Base-by-base conservation (phyloP, 2,329 filamentous ascomycete genomes). In the Aspergillus sp. region DNA sequence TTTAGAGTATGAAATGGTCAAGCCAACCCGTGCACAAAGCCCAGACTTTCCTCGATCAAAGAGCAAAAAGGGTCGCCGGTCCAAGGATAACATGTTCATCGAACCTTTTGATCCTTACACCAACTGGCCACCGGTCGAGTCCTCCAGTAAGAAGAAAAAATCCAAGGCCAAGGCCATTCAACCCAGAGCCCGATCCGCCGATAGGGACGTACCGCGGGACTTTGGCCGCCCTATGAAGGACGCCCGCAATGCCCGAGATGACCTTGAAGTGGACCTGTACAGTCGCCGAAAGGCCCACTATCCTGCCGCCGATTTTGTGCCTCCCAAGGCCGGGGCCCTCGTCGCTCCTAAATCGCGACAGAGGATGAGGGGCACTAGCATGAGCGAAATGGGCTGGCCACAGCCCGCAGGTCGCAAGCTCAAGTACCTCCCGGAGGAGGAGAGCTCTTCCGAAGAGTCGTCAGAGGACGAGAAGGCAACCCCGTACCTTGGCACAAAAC, bases 391-490 rank as follows among this genome's bases (percentile, higher is more conserved):
- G 33, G 33, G n/a, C 17, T 37, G 33, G 33, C 33, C 33, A n/a
- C 33, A 37, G 33, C 33, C 33, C n/a, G n/a, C n/a, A 7, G 33
- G 17, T 37, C 33, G 17, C 17, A n/a, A 37, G 33, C 33, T 15
- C 7, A 19, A 39, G 10, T 39, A 39, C 9, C 37, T 19, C 7
- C 15, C 17, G 6, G 15, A 19, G 10, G 33, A 37, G 33, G 37
- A 39, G 37, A 12, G 10, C 10, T 39, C 37, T 37, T n/a, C 84
- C 38, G 67, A 72, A 41, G 65, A 68, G 44, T 78, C 17, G 10
- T 19, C 80, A 56, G 73, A 76, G 20, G 74, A 73, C 15, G 81
- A 84, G 60, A 60, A 20, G 63, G 66, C 5, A 64, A 66, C 12
- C 66, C 74, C 49, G 63, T 68, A 71, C 43, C 62, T 63, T 7